These are phyloP conservation scores for Pythium phragmiticola DNA, from an alignment of 352 stramenopile genomes.

Conservation along the genomic window DNA sequence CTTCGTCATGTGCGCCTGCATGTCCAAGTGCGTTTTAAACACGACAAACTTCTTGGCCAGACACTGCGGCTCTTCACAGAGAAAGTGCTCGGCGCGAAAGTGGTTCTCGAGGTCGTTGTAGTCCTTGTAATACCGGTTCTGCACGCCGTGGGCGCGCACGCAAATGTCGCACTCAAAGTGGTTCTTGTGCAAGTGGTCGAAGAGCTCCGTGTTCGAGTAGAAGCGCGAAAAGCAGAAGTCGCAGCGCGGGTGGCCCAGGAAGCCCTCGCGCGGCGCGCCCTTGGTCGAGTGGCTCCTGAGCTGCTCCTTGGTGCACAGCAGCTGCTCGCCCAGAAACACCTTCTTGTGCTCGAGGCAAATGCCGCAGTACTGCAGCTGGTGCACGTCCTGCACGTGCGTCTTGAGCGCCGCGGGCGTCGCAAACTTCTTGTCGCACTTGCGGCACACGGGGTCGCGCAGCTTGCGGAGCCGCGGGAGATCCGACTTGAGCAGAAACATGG, in stretches of 20 bases:
- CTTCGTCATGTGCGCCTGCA: slow-evolving; percentile 77
- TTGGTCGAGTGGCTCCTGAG: slow-evolving; percentile 79
- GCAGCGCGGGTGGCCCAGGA: slow-evolving; percentile 82
- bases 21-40: slow-evolving; percentile 85
- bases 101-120: slow-evolving; percentile 91
- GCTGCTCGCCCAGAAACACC: slow-evolving; percentile 81
- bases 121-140: slow-evolving; percentile 92
- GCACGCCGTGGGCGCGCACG: slow-evolving; percentile 64
- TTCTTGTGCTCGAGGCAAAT: slow-evolving; percentile 91
- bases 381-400: slow-evolving; percentile 71
- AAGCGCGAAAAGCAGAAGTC: slow-evolving; percentile 88
- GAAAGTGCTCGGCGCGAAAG: slow-evolving; percentile 85
- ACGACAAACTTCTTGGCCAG: slow-evolving; percentile 89
- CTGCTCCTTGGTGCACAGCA: slow-evolving; percentile 68
- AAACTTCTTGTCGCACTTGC: slow-evolving; percentile 76
- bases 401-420: slow-evolving; percentile 59
- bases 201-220: slow-evolving; percentile 87
- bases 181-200: slow-evolving; percentile 90
- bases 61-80: slow-evolving; percentile 85
- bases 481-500: slow-evolving; percentile 86
- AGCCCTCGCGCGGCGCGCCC: slow-evolving; percentile 71
- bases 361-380: slow-evolving; percentile 74
- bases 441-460: slow-evolving; percentile 70
- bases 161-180: slow-evolving; percentile 93
- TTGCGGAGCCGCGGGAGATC: slow-evolving; percentile 62